A percentile compares a stretch with the other conserved stretches of the same genome.
phyloP scores from a whole-genome alignment of 2,329 filamentous ascomycete species.

The Aspergillus neoniger region DNA sequence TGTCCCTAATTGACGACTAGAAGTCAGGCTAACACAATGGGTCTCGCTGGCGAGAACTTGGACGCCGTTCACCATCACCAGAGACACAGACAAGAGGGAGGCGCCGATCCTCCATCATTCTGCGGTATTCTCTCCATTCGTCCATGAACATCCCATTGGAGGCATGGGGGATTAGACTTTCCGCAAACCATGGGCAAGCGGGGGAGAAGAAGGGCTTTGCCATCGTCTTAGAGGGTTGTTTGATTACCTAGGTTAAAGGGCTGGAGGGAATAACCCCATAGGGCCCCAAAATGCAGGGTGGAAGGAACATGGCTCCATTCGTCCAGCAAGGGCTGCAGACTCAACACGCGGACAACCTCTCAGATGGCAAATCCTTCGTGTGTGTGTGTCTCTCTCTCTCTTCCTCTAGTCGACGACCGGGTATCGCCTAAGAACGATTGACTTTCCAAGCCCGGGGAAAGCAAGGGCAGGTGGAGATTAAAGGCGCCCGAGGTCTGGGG shows the following conservation, averaged over 20 bases:
- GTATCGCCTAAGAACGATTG: slow-evolving; percentile 2
- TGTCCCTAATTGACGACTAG: slow-evolving; percentile 8
- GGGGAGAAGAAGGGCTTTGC: not conserved
- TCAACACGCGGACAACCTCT: not conserved
- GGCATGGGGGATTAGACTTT: not conserved
- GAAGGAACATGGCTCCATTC: not conserved
- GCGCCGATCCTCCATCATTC: slow-evolving; percentile 1
- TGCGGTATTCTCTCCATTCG: not conserved
- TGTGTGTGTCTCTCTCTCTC: not conserved
- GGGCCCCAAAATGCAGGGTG: not conserved
- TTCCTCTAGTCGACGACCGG: not conserved
- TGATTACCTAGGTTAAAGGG: not conserved
- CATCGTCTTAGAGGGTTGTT: not conserved
- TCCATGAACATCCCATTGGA: not conserved
- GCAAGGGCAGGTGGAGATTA: not conserved
- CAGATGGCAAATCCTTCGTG: not conserved
- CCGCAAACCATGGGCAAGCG: not conserved
- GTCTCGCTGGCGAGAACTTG: slow-evolving; percentile 1
- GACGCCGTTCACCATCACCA: not conserved
- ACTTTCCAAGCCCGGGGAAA: slow-evolving; percentile 9
- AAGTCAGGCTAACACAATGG: not conserved
- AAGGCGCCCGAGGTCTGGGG: slow-evolving; percentile 6
- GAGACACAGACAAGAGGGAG: not conserved
- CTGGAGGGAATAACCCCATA: not conserved
- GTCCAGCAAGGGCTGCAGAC: not conserved